Conservation (phyloP, 176 grass and related monocot species). For the Bothriochloa decipiens region DNA sequence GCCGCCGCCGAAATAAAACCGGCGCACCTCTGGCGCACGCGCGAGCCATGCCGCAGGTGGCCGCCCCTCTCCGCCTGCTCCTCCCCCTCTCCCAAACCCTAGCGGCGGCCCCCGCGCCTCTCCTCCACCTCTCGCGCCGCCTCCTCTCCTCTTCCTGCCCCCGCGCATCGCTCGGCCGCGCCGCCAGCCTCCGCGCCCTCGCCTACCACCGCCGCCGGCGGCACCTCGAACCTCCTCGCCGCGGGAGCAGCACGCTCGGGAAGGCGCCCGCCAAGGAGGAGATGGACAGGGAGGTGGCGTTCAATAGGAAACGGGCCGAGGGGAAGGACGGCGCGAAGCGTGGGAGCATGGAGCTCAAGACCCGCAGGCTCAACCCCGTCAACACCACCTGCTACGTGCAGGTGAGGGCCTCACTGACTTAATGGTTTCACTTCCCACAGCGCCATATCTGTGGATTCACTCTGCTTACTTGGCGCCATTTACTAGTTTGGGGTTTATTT, state of each 20-base stretch:
- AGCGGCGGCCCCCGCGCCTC: slow-evolving; percentile 43
- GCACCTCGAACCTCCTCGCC: slow-evolving; percentile 41
- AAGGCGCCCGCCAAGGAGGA: slow-evolving; percentile 43
- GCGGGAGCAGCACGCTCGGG: slow-evolving; percentile 54
- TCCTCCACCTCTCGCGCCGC: slow-evolving; percentile 52
- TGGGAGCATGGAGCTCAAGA: slow-evolving; percentile 75
- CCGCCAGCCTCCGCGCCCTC: slow-evolving; percentile 39
- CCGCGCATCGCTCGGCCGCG: not conserved
- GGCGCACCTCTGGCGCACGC: not conserved
- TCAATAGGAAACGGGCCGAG: slow-evolving; percentile 77
- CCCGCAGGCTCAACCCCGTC: slow-evolving; percentile 85
- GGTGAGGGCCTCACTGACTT: slow-evolving; percentile 34
- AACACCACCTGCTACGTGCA: slow-evolving; percentile 92
- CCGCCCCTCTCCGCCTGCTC: slow-evolving; percentile 45
- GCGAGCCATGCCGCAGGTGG: slow-evolving; percentile 51
- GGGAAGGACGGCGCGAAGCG: slow-evolving; percentile 69
- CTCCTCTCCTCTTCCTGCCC: slow-evolving; percentile 28
- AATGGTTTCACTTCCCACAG: not conserved
- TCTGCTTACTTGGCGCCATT: not conserved
- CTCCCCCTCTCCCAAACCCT: slow-evolving; percentile 56
- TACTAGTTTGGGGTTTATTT: not conserved
- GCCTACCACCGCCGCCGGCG: slow-evolving; percentile 43
- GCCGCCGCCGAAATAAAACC: slow-evolving; percentile 39
- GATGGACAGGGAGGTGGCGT: slow-evolving; percentile 52
- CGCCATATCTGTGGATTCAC: not conserved